These are phyloP conservation scores for Ceratobasidium sp. DNA, from an alignment of 1,284 basidiomycete species.

Conservation along the genomic window DNA sequence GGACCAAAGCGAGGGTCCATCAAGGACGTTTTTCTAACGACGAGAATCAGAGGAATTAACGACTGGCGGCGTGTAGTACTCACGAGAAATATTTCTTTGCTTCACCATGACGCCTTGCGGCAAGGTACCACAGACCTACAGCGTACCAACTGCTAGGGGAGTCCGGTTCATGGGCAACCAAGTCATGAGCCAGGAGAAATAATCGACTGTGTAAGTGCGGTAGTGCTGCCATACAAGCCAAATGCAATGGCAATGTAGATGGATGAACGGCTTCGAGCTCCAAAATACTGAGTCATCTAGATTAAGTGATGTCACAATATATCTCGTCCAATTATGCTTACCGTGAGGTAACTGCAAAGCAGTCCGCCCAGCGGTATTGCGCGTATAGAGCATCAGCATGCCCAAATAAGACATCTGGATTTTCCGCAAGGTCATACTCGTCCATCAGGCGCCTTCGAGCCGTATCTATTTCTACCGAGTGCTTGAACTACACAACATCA, in stretches of 20 bases:
- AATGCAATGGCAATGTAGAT: slow-evolving; percentile 88
- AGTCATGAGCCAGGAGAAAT: slow-evolving; percentile 94
- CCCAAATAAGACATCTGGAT: slow-evolving; percentile 90
- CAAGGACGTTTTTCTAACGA: slow-evolving; percentile 89
- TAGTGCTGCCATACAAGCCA: slow-evolving; percentile 97
- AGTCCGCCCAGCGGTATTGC: slow-evolving; percentile 92
- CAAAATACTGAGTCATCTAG: slow-evolving; percentile 67
- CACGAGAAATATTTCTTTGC: slow-evolving; percentile 92
- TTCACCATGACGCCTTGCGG: slow-evolving; percentile 83
- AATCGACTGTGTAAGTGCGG: slow-evolving; percentile 88
- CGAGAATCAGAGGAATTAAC: neutral
- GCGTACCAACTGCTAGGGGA: slow-evolving; percentile 97
- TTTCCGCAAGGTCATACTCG: slow-evolving; percentile 82
- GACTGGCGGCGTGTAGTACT: neutral
- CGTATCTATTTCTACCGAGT: slow-evolving; percentile 79
- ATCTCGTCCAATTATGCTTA: slow-evolving; percentile 49
- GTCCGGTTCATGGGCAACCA: slow-evolving; percentile 93
- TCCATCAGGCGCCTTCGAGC: slow-evolving; percentile 77
- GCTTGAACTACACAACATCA: slow-evolving; percentile 67
- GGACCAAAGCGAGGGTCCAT: slow-evolving; percentile 96
- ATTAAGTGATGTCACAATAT: neutral
- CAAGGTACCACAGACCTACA: slow-evolving; percentile 96
- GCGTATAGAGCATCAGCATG: slow-evolving; percentile 91
- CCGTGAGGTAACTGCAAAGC: slow-evolving; percentile 87
- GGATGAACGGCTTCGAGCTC: slow-evolving; percentile 81